Base-by-base conservation (phyloP, 179 eudicot genomes). In the Actinidia chinensis region DNA sequence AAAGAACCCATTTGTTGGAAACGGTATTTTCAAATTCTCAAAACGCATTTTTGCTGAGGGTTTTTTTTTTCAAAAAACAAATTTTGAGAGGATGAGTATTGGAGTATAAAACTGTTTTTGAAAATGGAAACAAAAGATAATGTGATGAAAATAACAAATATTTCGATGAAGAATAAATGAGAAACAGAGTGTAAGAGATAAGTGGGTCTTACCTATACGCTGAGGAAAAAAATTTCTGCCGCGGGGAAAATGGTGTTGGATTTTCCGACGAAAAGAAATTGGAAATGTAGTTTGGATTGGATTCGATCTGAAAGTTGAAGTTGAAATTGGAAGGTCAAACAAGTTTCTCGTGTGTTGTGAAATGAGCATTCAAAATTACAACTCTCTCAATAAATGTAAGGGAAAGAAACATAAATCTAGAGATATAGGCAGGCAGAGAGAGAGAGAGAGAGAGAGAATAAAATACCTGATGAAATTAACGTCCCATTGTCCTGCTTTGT, bases 311-410 rank as follows among this genome's bases (percentile, higher is more conserved):
- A 11, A 65, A 33, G n/a, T 36, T 7, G 40, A 36, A 36, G 40
- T 36, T 36, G 8, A 42, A 75, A 4, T 23, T 20, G 20, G 44
- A 17, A 64, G 60, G 28, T 33, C 48, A 65, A 36, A 36, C 63
- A 65, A 76, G 79, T 40, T 76, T 76, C 79, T 76, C 79, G 71
- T 64, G 79, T 63, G 72, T 15, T 75, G 78, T 17, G 42, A 74
- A 43, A 40, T 15, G 61, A 54, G 61, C 25, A n/a, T 64, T 65
- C 71, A 64, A 65, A 64, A 64, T 43, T 7, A 1, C 58, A 5
- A 33, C 47, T 17, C 8, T n/a, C 79, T 66, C 79, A 76, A 63
- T 75, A 46, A 75, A 75, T 76, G 79, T 28, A 2, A 36, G 63
- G 48, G 50, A 48, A 33, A 59, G 77, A 43, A 36, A 36, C 40